Evolutionary conservation across 176 grass and related monocot genomes (phyloP).

Genomic region (Areca catechu): DNA sequence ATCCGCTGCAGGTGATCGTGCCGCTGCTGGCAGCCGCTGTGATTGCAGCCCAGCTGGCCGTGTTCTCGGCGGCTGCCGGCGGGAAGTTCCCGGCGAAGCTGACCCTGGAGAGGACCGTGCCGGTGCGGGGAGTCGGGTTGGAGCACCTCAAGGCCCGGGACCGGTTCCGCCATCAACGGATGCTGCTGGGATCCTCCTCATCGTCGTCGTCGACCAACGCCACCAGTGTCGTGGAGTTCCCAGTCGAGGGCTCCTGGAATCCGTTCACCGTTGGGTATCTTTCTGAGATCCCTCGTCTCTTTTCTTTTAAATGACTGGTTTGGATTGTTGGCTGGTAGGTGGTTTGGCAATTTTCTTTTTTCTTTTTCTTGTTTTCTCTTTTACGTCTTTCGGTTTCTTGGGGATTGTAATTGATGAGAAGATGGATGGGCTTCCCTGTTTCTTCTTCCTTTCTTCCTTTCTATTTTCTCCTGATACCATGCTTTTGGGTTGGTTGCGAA

Average conservation of each 20-base stretch:
- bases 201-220: constrained; percentile 5
- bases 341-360: no score
- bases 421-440: no score
- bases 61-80: constrained; percentile 6
- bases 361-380: neutral
- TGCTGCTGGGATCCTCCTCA: constrained; percentile 21
- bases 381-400: neutral
- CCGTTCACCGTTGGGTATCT: constrained; percentile 80
- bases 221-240: constrained; percentile 71
- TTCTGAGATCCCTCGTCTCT: neutral
- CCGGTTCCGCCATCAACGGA: constrained; percentile 37
- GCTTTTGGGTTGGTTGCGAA: no score
- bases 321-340: neutral
- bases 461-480: no score
- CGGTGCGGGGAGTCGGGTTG: constrained; percentile 37
- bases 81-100: constrained; percentile 29
- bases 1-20: neutral
- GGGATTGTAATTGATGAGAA: no score
- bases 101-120: constrained; percentile 64
- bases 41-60: neutral
- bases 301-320: neutral
- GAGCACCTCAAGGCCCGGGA: constrained; percentile 65
- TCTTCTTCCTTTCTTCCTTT: no score
- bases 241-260: constrained; percentile 82
- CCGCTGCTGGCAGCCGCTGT: constrained; percentile 1